phyloP scores from a whole-genome alignment of 805 yeast genomes.

The Cyberlindnera mississippiensis region DNA sequence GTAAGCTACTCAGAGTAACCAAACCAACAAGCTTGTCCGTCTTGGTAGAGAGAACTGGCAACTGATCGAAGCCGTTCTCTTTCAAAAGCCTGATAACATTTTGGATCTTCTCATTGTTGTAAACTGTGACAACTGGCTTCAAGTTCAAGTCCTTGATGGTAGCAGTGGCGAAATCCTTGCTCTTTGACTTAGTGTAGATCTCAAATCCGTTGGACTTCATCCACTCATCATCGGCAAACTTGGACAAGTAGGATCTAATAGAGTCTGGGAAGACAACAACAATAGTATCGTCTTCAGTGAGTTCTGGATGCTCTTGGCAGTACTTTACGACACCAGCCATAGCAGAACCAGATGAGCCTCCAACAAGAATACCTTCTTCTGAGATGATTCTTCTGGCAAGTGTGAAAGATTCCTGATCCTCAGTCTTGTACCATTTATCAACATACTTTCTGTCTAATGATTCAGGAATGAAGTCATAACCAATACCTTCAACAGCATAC shows the following conservation, averaged over 20 bases:
- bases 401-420: slow-evolving; percentile 73
- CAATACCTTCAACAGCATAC: slow-evolving; percentile 87
- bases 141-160: slow-evolving; percentile 67
- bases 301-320: slow-evolving; percentile 52
- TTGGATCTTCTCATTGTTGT: slow-evolving; percentile 52
- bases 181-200: slow-evolving; percentile 43
- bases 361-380: slow-evolving; percentile 83
- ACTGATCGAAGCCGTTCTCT: slow-evolving; percentile 77
- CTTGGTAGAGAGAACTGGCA: slow-evolving; percentile 61
- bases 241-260: slow-evolving; percentile 79
- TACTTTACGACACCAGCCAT: slow-evolving; percentile 73
- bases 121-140: slow-evolving; percentile 77
- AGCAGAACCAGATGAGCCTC: slow-evolving; percentile 88
- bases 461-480: slow-evolving; percentile 84
- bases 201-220: slow-evolving; percentile 70
- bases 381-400: slow-evolving; percentile 77
- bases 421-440: slow-evolving; percentile 83
- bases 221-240: slow-evolving; percentile 91
- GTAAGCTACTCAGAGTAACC: slow-evolving; percentile 68
- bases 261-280: slow-evolving; percentile 86
- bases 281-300: slow-evolving; percentile 68
- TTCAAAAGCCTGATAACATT: slow-evolving; percentile 67
- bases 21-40: slow-evolving; percentile 61
- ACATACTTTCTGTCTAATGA: slow-evolving; percentile 63
- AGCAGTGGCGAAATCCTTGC: slow-evolving; percentile 46